Conservation (phyloP, 805 yeast species). For the Clavispora asparagi region DNA sequence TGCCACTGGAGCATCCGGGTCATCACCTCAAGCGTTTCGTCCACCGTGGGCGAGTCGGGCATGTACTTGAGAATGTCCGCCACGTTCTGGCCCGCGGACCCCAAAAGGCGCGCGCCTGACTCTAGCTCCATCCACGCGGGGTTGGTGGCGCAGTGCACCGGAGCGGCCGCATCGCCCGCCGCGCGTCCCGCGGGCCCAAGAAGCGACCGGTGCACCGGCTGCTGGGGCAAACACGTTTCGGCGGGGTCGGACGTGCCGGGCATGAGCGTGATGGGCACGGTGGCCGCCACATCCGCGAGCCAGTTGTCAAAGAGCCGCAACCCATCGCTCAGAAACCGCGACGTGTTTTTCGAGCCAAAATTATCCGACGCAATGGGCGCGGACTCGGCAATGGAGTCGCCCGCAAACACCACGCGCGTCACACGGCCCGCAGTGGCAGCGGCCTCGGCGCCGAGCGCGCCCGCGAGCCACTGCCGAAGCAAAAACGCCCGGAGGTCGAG, state of each 20-base stretch:
- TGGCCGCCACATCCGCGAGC: slow-evolving; percentile 48
- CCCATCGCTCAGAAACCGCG: slow-evolving; percentile 46
- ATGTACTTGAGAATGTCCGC: slow-evolving; percentile 69
- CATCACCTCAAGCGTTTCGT: slow-evolving; percentile 29
- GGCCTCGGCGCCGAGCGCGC: slow-evolving; percentile 49
- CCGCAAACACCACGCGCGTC: slow-evolving; percentile 61
- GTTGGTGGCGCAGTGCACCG: slow-evolving; percentile 41
- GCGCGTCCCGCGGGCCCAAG: slow-evolving; percentile 45
- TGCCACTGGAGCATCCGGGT: slow-evolving; percentile 77
- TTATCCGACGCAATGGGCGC: slow-evolving; percentile 28
- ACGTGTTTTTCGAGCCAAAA: slow-evolving; percentile 48
- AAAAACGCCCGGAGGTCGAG: slow-evolving; percentile 47
- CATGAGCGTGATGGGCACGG: slow-evolving; percentile 69
- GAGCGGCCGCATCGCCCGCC: slow-evolving; percentile 33
- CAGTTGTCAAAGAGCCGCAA: slow-evolving; percentile 55
- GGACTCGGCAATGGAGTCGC: slow-evolving; percentile 52
- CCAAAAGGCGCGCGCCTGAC: slow-evolving; percentile 54
- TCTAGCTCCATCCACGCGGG: slow-evolving; percentile 64
- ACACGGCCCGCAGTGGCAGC: slow-evolving; percentile 27
- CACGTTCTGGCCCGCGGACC: slow-evolving; percentile 81
- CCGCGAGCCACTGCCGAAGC: slow-evolving; percentile 64
- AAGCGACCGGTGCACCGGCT: slow-evolving; percentile 76
- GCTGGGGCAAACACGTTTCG: slow-evolving; percentile 84
- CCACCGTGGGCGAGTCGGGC: slow-evolving; percentile 28
- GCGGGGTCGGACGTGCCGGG: slow-evolving; percentile 87